These are phyloP conservation scores for Coniosporium apollinis DNA, from an alignment of 495 filamentous ascomycete species.

Conservation along the genomic window DNA sequence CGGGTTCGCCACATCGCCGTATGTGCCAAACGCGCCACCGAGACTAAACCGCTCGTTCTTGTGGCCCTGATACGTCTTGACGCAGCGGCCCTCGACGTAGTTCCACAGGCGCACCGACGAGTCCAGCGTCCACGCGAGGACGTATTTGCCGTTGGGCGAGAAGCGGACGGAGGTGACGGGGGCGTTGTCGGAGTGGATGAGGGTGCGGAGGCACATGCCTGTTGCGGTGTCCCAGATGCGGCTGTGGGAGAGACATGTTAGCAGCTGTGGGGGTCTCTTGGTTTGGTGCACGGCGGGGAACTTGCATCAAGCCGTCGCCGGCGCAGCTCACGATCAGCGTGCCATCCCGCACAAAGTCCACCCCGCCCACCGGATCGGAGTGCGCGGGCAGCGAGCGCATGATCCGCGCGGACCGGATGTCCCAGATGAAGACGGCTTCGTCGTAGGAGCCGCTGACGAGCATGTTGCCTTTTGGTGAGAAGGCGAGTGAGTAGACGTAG, in stretches of 20 bases:
- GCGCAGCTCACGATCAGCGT: slow-evolving; percentile 82
- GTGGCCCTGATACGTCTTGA: slow-evolving; percentile 97
- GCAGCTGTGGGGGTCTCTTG: too few relatives aligned
- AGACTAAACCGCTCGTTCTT: slow-evolving; percentile 69
- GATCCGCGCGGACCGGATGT: slow-evolving; percentile 63
- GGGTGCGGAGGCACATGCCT: slow-evolving; percentile 83
- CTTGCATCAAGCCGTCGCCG: slow-evolving; percentile 71
- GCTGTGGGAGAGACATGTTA: slow-evolving; percentile 25
- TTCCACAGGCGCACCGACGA: slow-evolving; percentile 83
- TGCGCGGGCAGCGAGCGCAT: slow-evolving; percentile 90
- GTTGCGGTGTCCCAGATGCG: slow-evolving; percentile 92
- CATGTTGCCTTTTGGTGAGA: slow-evolving; percentile 92
- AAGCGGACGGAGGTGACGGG: slow-evolving; percentile 83
- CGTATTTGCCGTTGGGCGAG: slow-evolving; percentile 80
- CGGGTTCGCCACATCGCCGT: slow-evolving; percentile 25
- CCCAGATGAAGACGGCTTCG: slow-evolving; percentile 93
- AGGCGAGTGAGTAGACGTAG: slow-evolving; percentile 85
- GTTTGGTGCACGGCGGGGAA: slow-evolving; percentile 2
- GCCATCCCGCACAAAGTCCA: slow-evolving; percentile 83
- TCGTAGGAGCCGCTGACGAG: slow-evolving; percentile 90
- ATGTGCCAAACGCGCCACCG: slow-evolving; percentile 59
- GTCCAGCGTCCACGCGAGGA: slow-evolving; percentile 84
- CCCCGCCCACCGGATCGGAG: slow-evolving; percentile 81
- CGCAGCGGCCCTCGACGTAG: slow-evolving; percentile 70
- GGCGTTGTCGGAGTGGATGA: slow-evolving; percentile 93